Evolutionary conservation across 345 rosid species (phyloP).

Genomic region (Salix exigua): DNA sequence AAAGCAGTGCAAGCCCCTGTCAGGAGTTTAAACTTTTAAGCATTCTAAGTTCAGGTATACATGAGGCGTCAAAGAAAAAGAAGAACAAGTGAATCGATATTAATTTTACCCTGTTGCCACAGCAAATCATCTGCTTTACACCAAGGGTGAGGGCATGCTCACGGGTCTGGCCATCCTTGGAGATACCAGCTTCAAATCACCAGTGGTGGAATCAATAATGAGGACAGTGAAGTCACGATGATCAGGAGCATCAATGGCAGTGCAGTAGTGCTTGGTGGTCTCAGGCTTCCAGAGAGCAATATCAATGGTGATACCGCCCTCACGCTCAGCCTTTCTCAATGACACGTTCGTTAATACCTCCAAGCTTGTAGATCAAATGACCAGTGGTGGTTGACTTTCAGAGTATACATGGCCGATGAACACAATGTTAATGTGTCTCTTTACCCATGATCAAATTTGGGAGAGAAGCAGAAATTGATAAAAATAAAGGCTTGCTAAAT

Average conservation of each 20-base stretch:
- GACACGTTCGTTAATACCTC: conserved; percentile 82
- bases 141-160: conserved; percentile 72
- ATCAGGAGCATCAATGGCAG: no score
- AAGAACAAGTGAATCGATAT: no score
- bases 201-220: no score
- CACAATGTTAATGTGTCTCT: conserved; percentile 27
- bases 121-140: conserved; percentile 70
- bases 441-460: conserved; percentile 19
- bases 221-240: no score
- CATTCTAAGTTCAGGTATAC: background rate
- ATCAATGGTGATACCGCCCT: conserved; percentile 72
- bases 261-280: no score
- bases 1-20: background rate
- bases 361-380: conserved; percentile 78
- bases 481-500: background rate
- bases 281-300: conserved; percentile 48
- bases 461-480: background rate
- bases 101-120: conserved; percentile 50
- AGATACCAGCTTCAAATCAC: conserved; percentile 49
- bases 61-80: background rate
- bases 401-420: conserved; percentile 42
- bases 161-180: conserved; percentile 82
- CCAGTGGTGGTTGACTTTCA: conserved; percentile 71
- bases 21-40: background rate
- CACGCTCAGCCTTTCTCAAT: conserved; percentile 81